Base-by-base conservation (phyloP, 495 filamentous ascomycete genomes). In the Bombardia bombarda region DNA sequence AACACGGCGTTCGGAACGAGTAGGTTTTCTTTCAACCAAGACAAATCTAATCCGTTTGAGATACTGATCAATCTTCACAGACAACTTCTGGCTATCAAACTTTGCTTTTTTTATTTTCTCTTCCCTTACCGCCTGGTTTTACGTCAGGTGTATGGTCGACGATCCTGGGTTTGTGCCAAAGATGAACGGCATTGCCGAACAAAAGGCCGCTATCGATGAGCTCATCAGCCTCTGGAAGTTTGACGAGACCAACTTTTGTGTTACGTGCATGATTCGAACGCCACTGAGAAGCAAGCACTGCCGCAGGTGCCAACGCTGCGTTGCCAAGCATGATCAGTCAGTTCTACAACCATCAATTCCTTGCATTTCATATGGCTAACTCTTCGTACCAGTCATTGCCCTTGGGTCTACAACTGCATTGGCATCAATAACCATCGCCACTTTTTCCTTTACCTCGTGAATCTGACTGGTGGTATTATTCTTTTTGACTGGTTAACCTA, bases 91-190 rank as follows among this genome's bases (percentile, higher is more conserved):
- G 22, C 58, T 95, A 14, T 58, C 81, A 49, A 97, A 97, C 53
- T 59, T 94, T 18, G 50, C 76, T 1, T 97, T 96, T 52, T 65
- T 66, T 7, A 46, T 76, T 9, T 78, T 76, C 45, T 83, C 77
- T 50, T 63, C 62, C 35, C 55, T 87, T 22, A 90, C 82, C 7
- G 55, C 72, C 23, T 97, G 89, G 62, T 97, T 97, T 65, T 97
- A 96, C 58, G 67, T 79, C 49, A 70, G 78, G 39, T 81, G 83
- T 42, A 93, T 98, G 86, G 61, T 80, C 13, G 80, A 80, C 53
- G 90, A 98, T 55, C 93, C 92, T 0, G 92, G 92, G 9, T 96
- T 80, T 58, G 83, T 98, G n/a, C 92, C 93, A 0, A 97, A 95
- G 58, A 73, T 90, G 49, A 82, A 81, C 38, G 89, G 89, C 50